These are phyloP conservation scores for Cyberlindnera euphorbiae DNA, from an alignment of 805 yeast genomes.

Conservation along the genomic window DNA sequence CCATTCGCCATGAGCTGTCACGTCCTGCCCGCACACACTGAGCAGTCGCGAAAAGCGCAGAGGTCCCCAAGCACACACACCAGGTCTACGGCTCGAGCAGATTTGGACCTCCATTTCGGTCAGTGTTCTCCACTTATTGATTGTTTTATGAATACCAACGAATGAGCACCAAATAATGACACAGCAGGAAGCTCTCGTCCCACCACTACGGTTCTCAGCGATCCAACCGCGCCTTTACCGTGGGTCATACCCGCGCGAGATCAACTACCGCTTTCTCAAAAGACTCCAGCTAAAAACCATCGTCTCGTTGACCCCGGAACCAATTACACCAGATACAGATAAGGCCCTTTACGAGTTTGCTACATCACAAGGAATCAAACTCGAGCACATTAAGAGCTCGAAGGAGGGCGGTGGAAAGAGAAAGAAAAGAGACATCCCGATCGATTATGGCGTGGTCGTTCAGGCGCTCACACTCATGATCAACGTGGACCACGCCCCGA, in stretches of 20 bases:
- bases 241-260: conserved; percentile 82
- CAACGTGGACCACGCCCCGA: conserved; percentile 57
- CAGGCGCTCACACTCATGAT: conserved; percentile 58
- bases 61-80: too few species aligned
- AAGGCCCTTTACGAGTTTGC: conserved; percentile 49
- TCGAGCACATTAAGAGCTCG: conserved; percentile 65
- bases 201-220: conserved; percentile 75
- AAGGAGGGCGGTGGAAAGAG: conserved; percentile 53
- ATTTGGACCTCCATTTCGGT: too few species aligned
- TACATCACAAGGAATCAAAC: conserved; percentile 43
- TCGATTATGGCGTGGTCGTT: conserved; percentile 58
- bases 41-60: too few species aligned
- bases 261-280: conserved; percentile 63
- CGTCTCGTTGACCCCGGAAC: conserved; percentile 74
- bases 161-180: too few species aligned
- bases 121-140: too few species aligned
- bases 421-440: conserved; percentile 78
- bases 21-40: too few species aligned
- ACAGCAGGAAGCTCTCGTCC: conserved; percentile 34
- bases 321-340: conserved; percentile 53
- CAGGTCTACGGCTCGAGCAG: too few species aligned
- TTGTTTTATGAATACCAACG: too few species aligned
- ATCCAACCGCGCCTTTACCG: conserved; percentile 69
- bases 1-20: too few species aligned
- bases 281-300: conserved; percentile 66